phyloP scores from a whole-genome alignment of 352 stramenopile species.

The Phytophthora rubi region DNA sequence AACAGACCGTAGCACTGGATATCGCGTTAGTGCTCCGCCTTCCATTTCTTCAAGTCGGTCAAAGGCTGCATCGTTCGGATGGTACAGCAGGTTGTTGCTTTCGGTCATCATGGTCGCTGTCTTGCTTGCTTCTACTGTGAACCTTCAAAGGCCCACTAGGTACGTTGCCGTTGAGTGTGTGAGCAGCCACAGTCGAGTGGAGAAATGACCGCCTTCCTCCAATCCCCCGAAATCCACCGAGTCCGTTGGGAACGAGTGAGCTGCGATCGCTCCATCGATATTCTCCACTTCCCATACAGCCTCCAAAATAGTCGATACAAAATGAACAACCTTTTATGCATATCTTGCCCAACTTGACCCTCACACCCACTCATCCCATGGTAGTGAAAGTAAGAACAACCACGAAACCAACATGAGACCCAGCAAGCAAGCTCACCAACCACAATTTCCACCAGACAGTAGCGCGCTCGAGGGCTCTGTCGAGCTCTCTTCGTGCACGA shows the following conservation, averaged over 20 bases:
- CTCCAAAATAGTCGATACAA: constrained; percentile 20
- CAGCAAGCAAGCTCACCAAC: not conserved
- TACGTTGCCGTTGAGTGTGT: not conserved
- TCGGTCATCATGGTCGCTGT: constrained; percentile 33
- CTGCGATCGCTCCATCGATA: constrained; percentile 20
- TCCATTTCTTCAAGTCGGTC: constrained; percentile 40
- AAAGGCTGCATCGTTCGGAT: constrained; percentile 23
- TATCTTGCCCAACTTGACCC: not conserved
- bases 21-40: constrained; percentile 14
- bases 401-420: constrained; percentile 18
- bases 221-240: constrained; percentile 1
- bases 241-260: constrained; percentile 30
- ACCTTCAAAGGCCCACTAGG: not conserved
- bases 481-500: too few relatives aligned
- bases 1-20: constrained; percentile 31
- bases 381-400: not conserved
- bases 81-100: constrained; percentile 38
- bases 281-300: constrained; percentile 11
- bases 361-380: constrained; percentile 6
- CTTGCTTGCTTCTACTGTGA: not conserved
- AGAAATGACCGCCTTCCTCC: constrained; percentile 20
- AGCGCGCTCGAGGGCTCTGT: too few relatives aligned
- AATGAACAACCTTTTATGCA: not conserved
- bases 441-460: not conserved
- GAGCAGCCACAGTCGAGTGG: constrained; percentile 15